A percentile compares a stretch with the other conserved stretches of the same genome.
phyloP scores from a whole-genome alignment of 2,329 filamentous ascomycete species.

The Alternaria brassicicola region DNA sequence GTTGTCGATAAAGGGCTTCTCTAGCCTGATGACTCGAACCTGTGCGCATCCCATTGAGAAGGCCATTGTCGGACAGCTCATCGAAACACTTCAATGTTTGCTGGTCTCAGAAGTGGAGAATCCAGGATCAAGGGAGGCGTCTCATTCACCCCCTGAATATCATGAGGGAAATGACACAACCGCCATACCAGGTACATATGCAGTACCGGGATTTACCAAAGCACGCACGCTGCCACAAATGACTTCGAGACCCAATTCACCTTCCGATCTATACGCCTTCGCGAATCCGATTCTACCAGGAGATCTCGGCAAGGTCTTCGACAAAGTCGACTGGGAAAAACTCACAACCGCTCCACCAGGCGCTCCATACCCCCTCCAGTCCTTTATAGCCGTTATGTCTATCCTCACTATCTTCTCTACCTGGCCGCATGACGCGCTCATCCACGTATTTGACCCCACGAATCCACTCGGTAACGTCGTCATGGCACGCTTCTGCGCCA shows the following conservation, averaged over 20 bases:
- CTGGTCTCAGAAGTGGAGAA: conserved; percentile 3
- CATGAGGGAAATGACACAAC: not conserved
- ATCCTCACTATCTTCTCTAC: conserved; percentile 23
- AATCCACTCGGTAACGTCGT: conserved; percentile 25
- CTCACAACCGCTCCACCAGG: conserved; percentile 12
- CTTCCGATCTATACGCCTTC: not conserved
- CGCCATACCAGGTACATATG: not conserved
- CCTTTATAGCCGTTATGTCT: conserved; percentile 26
- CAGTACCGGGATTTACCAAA: not conserved
- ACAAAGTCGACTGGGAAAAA: conserved; percentile 11
- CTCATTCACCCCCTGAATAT: not conserved
- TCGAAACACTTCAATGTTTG: conserved; percentile 17
- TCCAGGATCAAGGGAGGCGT: not conserved
- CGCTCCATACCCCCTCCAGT: conserved; percentile 1
- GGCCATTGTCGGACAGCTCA: conserved; percentile 18
- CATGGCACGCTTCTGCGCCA: conserved; percentile 23
- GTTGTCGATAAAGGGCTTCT: conserved; percentile 15
- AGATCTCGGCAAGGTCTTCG: not conserved
- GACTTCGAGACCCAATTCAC: not conserved
- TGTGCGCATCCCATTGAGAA: conserved; percentile 17
- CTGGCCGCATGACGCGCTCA: conserved; percentile 25
- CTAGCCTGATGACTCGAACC: not conserved
- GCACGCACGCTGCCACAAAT: not conserved
- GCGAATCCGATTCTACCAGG: conserved; percentile 17
- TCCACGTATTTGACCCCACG: conserved; percentile 18